Conservation (phyloP, 352 stramenopile genomes). For the Globisporangium viniferum region DNA sequence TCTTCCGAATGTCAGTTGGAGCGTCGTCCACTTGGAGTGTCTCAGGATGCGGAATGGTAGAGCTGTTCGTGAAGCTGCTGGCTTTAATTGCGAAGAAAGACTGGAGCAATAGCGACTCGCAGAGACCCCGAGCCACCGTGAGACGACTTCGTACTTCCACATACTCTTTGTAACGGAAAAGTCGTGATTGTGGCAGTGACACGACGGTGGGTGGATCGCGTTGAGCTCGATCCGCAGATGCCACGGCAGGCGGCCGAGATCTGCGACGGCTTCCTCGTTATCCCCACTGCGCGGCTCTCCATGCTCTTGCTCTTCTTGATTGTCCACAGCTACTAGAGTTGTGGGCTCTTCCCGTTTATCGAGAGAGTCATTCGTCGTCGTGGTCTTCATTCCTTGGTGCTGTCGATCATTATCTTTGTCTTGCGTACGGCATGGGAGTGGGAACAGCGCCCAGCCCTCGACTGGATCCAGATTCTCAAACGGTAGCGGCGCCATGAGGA, state of each 20-base stretch:
- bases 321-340: too few relatives aligned
- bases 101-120: neutral
- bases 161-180: conserved; percentile 15
- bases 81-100: neutral
- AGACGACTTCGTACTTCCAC: conserved; percentile 25
- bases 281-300: too few relatives aligned
- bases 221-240: conserved; percentile 30
- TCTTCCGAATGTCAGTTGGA: conserved; percentile 1
- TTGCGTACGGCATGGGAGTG: neutral
- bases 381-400: too few relatives aligned
- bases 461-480: neutral
- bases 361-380: too few relatives aligned
- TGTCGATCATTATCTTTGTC: neutral
- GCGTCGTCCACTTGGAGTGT: too few relatives aligned
- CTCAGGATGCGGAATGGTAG: neutral
- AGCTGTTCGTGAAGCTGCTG: neutral
- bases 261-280: neutral
- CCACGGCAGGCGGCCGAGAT: conserved; percentile 12
- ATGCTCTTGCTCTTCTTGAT: too few relatives aligned
- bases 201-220: conserved; percentile 26
- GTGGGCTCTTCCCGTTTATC: too few relatives aligned
- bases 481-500: too few relatives aligned
- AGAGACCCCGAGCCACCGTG: conserved; percentile 28
- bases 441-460: conserved; percentile 8
- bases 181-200: conserved; percentile 21